Percentiles rank a stretch among this genome's conserved stretches.
phyloP scores from a whole-genome alignment of 2,329 filamentous ascomycete species.

The Fusarium duplospermum region DNA sequence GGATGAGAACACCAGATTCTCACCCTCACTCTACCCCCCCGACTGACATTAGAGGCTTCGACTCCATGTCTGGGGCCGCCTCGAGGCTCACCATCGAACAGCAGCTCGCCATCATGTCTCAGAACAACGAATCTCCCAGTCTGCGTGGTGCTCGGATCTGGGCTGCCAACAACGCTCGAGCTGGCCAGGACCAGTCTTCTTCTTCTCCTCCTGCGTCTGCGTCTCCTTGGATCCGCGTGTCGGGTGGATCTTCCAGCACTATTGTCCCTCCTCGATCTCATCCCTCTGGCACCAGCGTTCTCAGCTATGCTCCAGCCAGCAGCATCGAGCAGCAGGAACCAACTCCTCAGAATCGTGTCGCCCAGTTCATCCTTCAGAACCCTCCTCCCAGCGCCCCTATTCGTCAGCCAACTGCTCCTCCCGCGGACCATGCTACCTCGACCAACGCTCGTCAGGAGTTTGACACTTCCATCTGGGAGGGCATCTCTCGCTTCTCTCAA shows the following conservation, averaged over 20 bases:
- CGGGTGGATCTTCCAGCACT: not conserved
- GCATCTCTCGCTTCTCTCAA: slow-evolving; percentile 10
- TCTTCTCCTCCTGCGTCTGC: not conserved
- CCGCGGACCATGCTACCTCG: not conserved
- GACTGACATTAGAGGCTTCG: slow-evolving; percentile 15
- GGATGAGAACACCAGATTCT: not conserved
- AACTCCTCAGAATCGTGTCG: not conserved
- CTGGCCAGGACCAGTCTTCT: not conserved
- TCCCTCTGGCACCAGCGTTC: not conserved
- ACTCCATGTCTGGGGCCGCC: not conserved
- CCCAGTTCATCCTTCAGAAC: not conserved
- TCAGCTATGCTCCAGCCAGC: not conserved
- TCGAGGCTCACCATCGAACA: not conserved
- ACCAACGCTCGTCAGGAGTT: not conserved
- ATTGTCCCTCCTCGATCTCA: not conserved
- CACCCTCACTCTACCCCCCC: slow-evolving; percentile 15
- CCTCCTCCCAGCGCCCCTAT: not conserved
- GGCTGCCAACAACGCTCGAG: not conserved
- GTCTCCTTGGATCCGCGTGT: not conserved
- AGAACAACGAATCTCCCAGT: not conserved
- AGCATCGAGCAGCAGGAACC: not conserved
- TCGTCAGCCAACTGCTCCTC: not conserved
- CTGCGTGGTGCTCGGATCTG: not conserved
- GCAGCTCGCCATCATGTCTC: not conserved
- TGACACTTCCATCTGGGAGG: slow-evolving; percentile 18